Evolutionary conservation across 83 land plant genomes (phyloP).

Genomic region (Diphasiastrum complanatum): DNA sequence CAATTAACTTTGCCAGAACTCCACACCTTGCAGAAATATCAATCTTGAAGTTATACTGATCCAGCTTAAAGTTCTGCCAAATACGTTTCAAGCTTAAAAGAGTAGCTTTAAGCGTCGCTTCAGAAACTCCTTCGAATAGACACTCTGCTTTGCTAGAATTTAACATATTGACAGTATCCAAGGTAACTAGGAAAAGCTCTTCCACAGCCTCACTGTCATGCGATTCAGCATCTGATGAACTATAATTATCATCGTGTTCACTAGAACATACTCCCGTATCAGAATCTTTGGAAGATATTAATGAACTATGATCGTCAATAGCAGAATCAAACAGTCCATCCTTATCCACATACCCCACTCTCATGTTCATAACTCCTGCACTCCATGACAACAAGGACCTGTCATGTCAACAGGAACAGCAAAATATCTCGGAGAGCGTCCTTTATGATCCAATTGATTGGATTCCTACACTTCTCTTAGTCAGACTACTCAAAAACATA

Average conservation of each 20-base stretch:
- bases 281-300: neutral
- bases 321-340: no score
- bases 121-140: neutral
- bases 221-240: neutral
- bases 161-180: neutral
- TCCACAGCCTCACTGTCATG: slow-evolving; percentile 15
- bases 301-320: no score
- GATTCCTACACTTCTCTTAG: neutral
- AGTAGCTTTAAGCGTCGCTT: no score
- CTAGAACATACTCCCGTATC: neutral
- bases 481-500: no score
- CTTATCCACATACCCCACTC: no score
- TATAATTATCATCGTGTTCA: neutral
- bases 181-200: slow-evolving; percentile 42
- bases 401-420: no score
- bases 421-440: neutral
- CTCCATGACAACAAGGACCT: slow-evolving; percentile 1
- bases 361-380: neutral
- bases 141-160: neutral
- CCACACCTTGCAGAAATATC: slow-evolving; percentile 1
- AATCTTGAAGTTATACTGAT: no score
- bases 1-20: slow-evolving; percentile 48
- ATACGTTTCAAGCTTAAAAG: neutral
- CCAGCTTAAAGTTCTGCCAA: no score
- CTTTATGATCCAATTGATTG: neutral